Conservation (phyloP, 495 filamentous ascomycete species). For the Oidiodendron maius region DNA sequence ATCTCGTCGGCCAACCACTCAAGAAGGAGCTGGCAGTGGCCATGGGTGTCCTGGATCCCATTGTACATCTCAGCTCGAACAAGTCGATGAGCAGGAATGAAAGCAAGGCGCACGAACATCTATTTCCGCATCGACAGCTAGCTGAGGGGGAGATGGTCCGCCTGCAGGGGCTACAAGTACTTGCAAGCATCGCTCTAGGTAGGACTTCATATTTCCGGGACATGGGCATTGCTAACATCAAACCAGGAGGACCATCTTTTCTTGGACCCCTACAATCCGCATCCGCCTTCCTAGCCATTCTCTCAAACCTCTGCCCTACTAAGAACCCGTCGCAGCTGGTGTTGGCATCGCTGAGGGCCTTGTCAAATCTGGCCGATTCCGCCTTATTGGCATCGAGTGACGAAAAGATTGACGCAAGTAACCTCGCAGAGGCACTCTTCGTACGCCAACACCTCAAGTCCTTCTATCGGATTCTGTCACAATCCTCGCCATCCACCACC, state of each 20-base stretch:
- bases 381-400: slow-evolving; percentile 36
- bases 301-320: slow-evolving; percentile 58
- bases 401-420: slow-evolving; percentile 23
- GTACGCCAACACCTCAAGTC: slow-evolving; percentile 47
- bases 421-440: slow-evolving; percentile 63
- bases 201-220: slow-evolving; percentile 16
- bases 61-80: slow-evolving; percentile 52
- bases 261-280: slow-evolving; percentile 66
- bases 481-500: slow-evolving; percentile 39
- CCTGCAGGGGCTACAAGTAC: slow-evolving; percentile 72
- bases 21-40: slow-evolving; percentile 73
- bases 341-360: slow-evolving; percentile 64
- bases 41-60: slow-evolving; percentile 59
- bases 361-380: slow-evolving; percentile 68
- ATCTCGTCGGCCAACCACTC: slow-evolving; percentile 81
- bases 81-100: slow-evolving; percentile 19
- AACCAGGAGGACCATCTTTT: slow-evolving; percentile 72
- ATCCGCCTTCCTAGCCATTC: slow-evolving; percentile 56
- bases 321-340: slow-evolving; percentile 60
- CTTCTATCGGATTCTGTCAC: slow-evolving; percentile 58
- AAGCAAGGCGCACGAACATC: slow-evolving; percentile 31
- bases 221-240: slow-evolving; percentile 4
- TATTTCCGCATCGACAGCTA: slow-evolving; percentile 23
- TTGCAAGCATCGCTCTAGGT: slow-evolving; percentile 85
- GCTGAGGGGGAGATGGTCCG: slow-evolving; percentile 56